phyloP scores from a whole-genome alignment of 2,329 filamentous ascomycete genomes.

The Torrubiella hemipterigena region DNA sequence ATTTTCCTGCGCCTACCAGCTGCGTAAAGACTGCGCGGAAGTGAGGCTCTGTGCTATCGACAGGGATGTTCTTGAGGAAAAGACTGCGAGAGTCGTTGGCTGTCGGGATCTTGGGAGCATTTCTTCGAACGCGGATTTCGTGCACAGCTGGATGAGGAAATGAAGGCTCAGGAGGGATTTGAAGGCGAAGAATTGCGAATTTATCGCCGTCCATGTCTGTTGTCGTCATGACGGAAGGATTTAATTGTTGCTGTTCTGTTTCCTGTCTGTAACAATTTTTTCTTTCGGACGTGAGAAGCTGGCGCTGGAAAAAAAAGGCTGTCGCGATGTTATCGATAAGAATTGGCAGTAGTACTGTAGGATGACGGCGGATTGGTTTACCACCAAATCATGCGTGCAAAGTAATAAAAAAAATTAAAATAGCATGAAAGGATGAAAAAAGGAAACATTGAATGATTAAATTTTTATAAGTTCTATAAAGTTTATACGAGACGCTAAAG shows the following conservation, averaged over 20 bases:
- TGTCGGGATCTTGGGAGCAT: constrained; percentile 67
- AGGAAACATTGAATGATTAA: too few species aligned
- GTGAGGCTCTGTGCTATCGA: constrained; percentile 68
- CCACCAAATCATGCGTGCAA: too few species aligned
- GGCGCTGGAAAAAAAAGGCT: neutral
- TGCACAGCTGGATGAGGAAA: constrained; percentile 56
- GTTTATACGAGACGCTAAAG: too few species aligned
- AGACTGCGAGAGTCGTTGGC: constrained; percentile 65
- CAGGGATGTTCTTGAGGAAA: constrained; percentile 82
- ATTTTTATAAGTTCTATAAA: neutral
- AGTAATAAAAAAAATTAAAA: too few species aligned
- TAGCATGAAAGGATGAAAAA: too few species aligned
- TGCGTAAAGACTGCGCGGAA: constrained; percentile 64
- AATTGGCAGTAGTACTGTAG: too few species aligned
- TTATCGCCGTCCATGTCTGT: constrained; percentile 34
- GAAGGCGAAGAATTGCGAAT: constrained; percentile 59
- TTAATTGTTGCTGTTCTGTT: neutral
- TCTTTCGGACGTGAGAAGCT: too few species aligned
- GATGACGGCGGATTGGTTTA: neutral
- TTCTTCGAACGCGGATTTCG: constrained; percentile 76
- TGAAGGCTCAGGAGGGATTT: constrained; percentile 50
- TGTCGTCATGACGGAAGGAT: constrained; percentile 14
- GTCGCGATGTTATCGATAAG: neutral
- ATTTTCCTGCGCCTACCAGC: constrained; percentile 64
- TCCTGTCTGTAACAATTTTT: constrained; percentile 3